These are phyloP conservation scores for Pythium myriotylum DNA, from an alignment of 352 stramenopile genomes.

Conservation along the genomic window DNA sequence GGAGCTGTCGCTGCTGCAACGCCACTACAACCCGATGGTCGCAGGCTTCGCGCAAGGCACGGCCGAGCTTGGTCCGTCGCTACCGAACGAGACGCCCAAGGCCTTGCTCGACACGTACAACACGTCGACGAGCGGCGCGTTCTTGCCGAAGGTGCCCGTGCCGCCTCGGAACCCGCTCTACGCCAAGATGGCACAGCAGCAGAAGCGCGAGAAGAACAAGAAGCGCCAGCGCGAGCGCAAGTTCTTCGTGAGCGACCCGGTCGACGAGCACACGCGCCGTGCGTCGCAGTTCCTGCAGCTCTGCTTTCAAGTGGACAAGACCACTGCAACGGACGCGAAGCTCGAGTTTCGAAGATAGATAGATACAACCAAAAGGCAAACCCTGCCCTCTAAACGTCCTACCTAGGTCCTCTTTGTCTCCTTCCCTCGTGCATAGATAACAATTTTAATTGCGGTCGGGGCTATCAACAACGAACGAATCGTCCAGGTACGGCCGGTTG, in stretches of 20 bases:
- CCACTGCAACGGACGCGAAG: not conserved
- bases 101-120: slow-evolving; percentile 72
- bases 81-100: slow-evolving; percentile 70
- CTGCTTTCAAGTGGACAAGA: slow-evolving; percentile 36
- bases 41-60: slow-evolving; percentile 66
- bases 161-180: slow-evolving; percentile 71
- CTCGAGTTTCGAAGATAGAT: slow-evolving; percentile 35
- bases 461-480: slow-evolving; percentile 29
- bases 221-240: slow-evolving; percentile 58
- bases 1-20: slow-evolving; percentile 90
- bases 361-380: not conserved
- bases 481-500: slow-evolving; percentile 25
- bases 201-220: slow-evolving; percentile 58
- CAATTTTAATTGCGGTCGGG: slow-evolving; percentile 16
- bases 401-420: not conserved
- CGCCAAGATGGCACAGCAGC: slow-evolving; percentile 58
- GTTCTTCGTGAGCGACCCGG: slow-evolving; percentile 73
- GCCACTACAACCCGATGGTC: slow-evolving; percentile 87
- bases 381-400: not conserved
- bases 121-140: slow-evolving; percentile 37
- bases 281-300: slow-evolving; percentile 41
- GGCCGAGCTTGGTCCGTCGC: slow-evolving; percentile 52
- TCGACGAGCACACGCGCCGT: slow-evolving; percentile 30
- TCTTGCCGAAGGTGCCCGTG: slow-evolving; percentile 63
- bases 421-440: not conserved